These are phyloP conservation scores for Fusarium floridanum DNA, from an alignment of 2,329 filamentous ascomycete genomes.

Conservation along the genomic window DNA sequence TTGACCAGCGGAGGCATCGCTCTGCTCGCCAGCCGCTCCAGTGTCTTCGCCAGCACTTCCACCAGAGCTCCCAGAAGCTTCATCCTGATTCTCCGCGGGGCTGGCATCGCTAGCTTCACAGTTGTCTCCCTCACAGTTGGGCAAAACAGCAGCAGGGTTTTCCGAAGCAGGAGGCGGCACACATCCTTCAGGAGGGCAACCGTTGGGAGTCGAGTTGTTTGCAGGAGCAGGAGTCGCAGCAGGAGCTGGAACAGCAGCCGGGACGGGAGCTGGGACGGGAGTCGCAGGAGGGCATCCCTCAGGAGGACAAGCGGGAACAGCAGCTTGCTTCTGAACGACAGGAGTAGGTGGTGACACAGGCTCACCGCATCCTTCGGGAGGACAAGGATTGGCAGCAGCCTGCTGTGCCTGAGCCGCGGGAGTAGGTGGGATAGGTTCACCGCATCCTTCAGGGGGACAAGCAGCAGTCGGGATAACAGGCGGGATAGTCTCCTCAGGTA, in stretches of 20 bases:
- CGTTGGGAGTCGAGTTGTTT: slow-evolving; percentile 21
- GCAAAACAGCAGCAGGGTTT: not conserved
- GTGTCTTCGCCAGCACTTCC: not conserved
- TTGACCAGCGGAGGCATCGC: not conserved
- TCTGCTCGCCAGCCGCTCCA: not conserved
- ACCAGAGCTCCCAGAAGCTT: not conserved
- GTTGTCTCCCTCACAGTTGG: not conserved
- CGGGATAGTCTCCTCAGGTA: not conserved
- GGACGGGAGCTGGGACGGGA: slow-evolving; percentile 12
- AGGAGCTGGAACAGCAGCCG: slow-evolving; percentile 10
- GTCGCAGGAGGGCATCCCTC: slow-evolving; percentile 17
- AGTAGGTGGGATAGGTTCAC: not conserved
- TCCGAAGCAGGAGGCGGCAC: not conserved
- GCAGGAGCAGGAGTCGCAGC: not conserved
- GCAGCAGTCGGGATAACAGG: not conserved
- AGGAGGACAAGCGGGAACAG: slow-evolving; percentile 8
- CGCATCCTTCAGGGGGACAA: slow-evolving; percentile 7
- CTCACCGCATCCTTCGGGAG: slow-evolving; percentile 6
- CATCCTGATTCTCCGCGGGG: not conserved
- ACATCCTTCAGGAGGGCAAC: slow-evolving; percentile 19
- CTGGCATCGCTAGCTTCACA: not conserved
- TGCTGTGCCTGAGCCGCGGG: not conserved
- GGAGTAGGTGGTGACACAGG: not conserved
- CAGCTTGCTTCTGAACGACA: not conserved
- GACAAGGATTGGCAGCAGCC: slow-evolving; percentile 2